Percentiles rank a stretch among this genome's conserved stretches.
Conservation (phyloP, 1,139 yeast genomes). For the Suhomyces yuchorum region DNA sequence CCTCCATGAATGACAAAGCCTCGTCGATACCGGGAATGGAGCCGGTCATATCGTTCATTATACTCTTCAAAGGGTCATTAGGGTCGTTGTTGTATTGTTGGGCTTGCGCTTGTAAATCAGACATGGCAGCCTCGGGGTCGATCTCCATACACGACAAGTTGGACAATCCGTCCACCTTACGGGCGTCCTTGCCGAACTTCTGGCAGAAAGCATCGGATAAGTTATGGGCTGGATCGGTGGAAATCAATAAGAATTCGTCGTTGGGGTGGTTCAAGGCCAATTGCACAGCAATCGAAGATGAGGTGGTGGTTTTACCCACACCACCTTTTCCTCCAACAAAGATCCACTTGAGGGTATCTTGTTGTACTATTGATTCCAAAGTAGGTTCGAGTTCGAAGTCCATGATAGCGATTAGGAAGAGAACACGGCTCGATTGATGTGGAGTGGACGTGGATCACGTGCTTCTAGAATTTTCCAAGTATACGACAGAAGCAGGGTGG, state of each 20-base stretch:
- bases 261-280: slow-evolving; percentile 77
- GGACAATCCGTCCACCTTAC: slow-evolving; percentile 83
- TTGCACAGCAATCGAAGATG: slow-evolving; percentile 93
- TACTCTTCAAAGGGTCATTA: slow-evolving; percentile 62
- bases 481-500: neutral
- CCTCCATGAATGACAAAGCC: slow-evolving; percentile 96
- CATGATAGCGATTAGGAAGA: slow-evolving; percentile 27
- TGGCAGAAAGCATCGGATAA: slow-evolving; percentile 97
- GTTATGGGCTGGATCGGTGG: slow-evolving; percentile 98
- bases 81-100: slow-evolving; percentile 58
- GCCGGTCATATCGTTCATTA: slow-evolving; percentile 91
- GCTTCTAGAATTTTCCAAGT: slow-evolving; percentile 8
- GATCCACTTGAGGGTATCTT: slow-evolving; percentile 85
- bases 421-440: neutral
- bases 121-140: slow-evolving; percentile 92
- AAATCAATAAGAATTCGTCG: slow-evolving; percentile 82
- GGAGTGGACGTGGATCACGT: slow-evolving; percentile 7
- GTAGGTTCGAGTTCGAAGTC: slow-evolving; percentile 65
- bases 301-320: slow-evolving; percentile 97
- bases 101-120: slow-evolving; percentile 75
- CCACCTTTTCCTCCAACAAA: slow-evolving; percentile 99
- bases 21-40: slow-evolving; percentile 98
- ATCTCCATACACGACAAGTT: slow-evolving; percentile 97
- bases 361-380: slow-evolving; percentile 61
- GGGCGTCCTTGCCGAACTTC: slow-evolving; percentile 94